Conservation (phyloP, 306 rosid genomes). For the Lathyrus sativus region DNA sequence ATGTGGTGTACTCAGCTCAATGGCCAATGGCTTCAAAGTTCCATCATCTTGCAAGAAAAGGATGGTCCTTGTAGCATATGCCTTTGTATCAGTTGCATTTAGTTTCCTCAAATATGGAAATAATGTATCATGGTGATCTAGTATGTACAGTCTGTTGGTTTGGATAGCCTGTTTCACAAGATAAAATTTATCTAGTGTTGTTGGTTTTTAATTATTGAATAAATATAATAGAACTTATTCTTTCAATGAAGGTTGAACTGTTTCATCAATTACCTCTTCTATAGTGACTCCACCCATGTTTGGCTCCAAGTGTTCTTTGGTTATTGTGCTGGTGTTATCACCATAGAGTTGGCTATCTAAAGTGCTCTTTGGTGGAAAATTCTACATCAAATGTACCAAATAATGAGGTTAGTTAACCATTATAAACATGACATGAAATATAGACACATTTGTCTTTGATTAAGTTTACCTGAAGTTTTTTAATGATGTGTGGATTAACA, state of each 20-base stretch:
- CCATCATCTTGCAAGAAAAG: constrained; percentile 65
- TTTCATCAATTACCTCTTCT: constrained; percentile 44
- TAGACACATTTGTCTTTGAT: no score
- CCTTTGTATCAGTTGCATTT: constrained; percentile 50
- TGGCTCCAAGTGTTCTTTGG: constrained; percentile 47
- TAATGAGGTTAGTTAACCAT: constrained; percentile 7
- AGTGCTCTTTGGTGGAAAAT: constrained; percentile 71
- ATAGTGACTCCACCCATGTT: constrained; percentile 60
- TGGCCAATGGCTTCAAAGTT: constrained; percentile 72
- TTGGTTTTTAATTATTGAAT: neutral
- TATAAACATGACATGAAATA: constrained; percentile 5
- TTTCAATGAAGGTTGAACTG: no score
- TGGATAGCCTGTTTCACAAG: constrained; percentile 54
- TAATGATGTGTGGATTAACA: constrained; percentile 60
- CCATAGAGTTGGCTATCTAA: constrained; percentile 60
- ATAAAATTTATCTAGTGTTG: neutral
- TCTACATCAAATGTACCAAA: constrained; percentile 39
- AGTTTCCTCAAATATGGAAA: constrained; percentile 64
- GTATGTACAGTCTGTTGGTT: constrained; percentile 58
- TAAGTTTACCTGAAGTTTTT: constrained; percentile 30
- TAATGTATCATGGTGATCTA: constrained; percentile 66
- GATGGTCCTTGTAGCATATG: constrained; percentile 62
- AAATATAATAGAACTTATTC: neutral
- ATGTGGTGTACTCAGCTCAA: constrained; percentile 63
- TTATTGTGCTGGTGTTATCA: constrained; percentile 60